Percentiles rank a stretch among this genome's conserved stretches.
Conservation (phyloP, 352 stramenopile species). For the Globisporangium rhizosaccharum region DNA sequence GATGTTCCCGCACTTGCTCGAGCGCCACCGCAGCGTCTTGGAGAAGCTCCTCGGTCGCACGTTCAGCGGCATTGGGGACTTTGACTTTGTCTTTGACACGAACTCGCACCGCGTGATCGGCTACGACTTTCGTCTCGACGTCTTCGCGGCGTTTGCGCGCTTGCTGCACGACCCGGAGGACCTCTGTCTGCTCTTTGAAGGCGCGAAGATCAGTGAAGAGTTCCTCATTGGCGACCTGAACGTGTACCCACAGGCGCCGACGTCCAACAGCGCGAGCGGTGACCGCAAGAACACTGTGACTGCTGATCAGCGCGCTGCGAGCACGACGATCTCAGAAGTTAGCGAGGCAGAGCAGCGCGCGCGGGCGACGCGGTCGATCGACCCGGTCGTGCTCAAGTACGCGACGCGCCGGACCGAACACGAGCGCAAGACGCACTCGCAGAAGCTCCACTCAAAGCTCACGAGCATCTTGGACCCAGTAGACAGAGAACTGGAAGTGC, state of each 20-base stretch:
- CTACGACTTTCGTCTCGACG: conserved; percentile 42
- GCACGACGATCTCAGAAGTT: no score
- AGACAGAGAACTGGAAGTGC: background rate
- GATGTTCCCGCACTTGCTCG: conserved; percentile 44
- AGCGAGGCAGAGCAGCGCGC: no score
- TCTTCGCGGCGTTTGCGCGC: conserved; percentile 29
- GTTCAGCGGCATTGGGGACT: conserved; percentile 26
- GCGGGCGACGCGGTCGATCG: background rate
- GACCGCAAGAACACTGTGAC: background rate
- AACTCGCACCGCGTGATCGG: conserved; percentile 28
- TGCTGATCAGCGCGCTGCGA: no score
- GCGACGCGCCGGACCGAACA: background rate
- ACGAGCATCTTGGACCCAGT: conserved; percentile 9
- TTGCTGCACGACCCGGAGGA: conserved; percentile 35
- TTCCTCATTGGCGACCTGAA: conserved; percentile 42
- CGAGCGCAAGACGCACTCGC: background rate
- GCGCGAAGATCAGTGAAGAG: conserved; percentile 43
- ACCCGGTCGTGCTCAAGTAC: conserved; percentile 7
- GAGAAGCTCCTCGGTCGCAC: conserved; percentile 25
- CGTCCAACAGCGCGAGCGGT: background rate
- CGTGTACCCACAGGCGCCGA: conserved; percentile 15
- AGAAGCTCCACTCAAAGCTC: conserved; percentile 7
- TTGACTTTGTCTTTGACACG: conserved; percentile 43
- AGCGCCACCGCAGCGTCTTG: conserved; percentile 21
- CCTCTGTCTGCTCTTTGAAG: conserved; percentile 32